Evolutionary conservation across 2,329 filamentous ascomycete genomes (phyloP).

Genomic region (Paramyrothecium roridum): DNA sequence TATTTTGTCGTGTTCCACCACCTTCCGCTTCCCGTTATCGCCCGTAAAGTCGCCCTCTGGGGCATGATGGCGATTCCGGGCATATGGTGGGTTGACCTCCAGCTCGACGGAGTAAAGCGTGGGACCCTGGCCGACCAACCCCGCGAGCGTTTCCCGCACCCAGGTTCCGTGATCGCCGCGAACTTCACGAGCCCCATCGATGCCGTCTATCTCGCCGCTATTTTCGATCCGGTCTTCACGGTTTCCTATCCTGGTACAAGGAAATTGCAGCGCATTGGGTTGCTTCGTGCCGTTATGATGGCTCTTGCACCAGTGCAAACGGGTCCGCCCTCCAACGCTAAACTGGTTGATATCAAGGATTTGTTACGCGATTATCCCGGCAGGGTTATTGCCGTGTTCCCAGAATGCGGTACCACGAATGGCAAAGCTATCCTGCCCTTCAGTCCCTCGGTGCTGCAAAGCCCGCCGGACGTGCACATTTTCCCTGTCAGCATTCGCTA

Average conservation of each 20-base stretch:
- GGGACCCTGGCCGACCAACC: constrained; percentile 79
- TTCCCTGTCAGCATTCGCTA: constrained; percentile 92
- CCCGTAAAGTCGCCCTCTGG: constrained; percentile 86
- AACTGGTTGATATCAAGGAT: constrained; percentile 57
- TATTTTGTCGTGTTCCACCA: constrained; percentile 84
- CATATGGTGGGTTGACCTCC: constrained; percentile 98
- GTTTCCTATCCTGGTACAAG: constrained; percentile 73
- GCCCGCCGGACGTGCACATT: constrained; percentile 66
- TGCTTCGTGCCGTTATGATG: constrained; percentile 70
- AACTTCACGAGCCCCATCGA: constrained; percentile 93
- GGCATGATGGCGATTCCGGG: constrained; percentile 82
- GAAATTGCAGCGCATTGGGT: constrained; percentile 72
- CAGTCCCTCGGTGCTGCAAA: constrained; percentile 70
- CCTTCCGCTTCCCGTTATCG: constrained; percentile 60
- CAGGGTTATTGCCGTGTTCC: constrained; percentile 81
- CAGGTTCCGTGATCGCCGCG: constrained; percentile 79
- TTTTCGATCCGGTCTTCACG: constrained; percentile 95
- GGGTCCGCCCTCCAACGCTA: constrained; percentile 39
- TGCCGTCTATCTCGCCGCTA: constrained; percentile 87
- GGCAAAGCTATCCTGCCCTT: constrained; percentile 85
- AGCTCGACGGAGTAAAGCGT: constrained; percentile 93
- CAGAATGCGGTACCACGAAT: constrained; percentile 92
- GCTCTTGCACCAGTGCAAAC: constrained; percentile 62
- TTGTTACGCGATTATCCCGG: constrained; percentile 67
- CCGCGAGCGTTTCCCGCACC: constrained; percentile 69